Percentiles rank a stretch among this genome's conserved stretches.
Evolutionary conservation across 192 early-diverging fungal species (phyloP).

Genomic region (Cladochytrium replicatum): DNA sequence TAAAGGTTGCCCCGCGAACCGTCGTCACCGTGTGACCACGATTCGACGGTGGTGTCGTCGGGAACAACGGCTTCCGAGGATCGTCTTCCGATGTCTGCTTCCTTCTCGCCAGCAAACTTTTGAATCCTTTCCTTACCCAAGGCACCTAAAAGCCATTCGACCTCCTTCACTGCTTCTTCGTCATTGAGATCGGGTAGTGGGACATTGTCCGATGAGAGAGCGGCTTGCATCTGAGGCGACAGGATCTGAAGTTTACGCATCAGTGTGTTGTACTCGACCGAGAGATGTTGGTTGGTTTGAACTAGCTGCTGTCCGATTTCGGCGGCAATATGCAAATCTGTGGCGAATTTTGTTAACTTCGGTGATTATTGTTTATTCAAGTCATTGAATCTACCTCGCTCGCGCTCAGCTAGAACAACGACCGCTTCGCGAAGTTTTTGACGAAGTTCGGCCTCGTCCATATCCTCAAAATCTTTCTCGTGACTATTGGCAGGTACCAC

Average conservation of each 20-base stretch:
- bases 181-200: too few species aligned
- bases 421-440: constrained; percentile 10
- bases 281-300: constrained; percentile 15
- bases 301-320: constrained; percentile 28
- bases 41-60: not conserved
- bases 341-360: not conserved
- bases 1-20: not conserved
- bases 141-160: too few species aligned
- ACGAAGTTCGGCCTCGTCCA: constrained; percentile 5
- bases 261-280: constrained; percentile 16
- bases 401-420: constrained; percentile 10
- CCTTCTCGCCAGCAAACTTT: too few species aligned
- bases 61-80: not conserved
- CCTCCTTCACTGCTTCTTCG: too few species aligned
- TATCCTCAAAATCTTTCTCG: too few species aligned
- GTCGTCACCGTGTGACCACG: not conserved
- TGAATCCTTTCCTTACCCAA: too few species aligned
- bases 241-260: too few species aligned
- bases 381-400: constrained; percentile 12
- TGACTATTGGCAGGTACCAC: too few species aligned
- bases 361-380: not conserved
- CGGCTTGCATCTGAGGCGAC: too few species aligned
- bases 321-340: constrained; percentile 21
- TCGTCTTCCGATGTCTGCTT: too few species aligned
- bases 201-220: too few species aligned